A percentile compares a stretch with the other conserved stretches of the same genome.
Conservation (phyloP, 805 yeast species). For the Cyberlindnera xylosilytica region DNA sequence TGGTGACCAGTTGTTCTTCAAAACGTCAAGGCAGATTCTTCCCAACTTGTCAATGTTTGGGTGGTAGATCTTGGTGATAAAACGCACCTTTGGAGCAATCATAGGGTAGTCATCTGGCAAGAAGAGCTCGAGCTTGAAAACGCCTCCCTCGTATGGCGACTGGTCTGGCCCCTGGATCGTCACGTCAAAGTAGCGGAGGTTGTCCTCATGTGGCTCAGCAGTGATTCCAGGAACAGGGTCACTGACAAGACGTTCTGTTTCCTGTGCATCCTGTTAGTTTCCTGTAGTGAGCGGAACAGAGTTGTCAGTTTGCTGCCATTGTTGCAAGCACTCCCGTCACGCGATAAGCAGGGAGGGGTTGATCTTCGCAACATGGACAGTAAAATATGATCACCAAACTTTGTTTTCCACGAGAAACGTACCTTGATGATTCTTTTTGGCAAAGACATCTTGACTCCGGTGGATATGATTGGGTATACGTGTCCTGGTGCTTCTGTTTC, state of each 20-base stretch:
- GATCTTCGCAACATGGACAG: no score
- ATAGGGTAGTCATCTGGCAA: conserved; percentile 97
- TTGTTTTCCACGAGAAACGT: no score
- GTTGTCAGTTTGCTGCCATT: not conserved
- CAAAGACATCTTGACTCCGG: no score
- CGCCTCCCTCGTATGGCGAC: conserved; percentile 87
- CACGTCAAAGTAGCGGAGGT: conserved; percentile 88
- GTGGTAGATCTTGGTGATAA: conserved; percentile 90
- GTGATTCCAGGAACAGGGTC: conserved; percentile 97
- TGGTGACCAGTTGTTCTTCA: conserved; percentile 96
- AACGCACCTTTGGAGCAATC: conserved; percentile 96
- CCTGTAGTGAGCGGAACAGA: not conserved
- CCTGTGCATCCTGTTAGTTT: conserved; percentile 37
- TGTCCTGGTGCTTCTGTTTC: not conserved
- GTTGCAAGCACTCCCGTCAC: not conserved
- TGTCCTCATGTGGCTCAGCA: conserved; percentile 92
- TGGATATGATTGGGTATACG: no score
- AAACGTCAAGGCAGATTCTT: conserved; percentile 90
- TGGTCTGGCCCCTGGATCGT: conserved; percentile 87
- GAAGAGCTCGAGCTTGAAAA: conserved; percentile 78
- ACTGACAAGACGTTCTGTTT: conserved; percentile 84
- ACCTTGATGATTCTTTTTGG: conserved; percentile 92
- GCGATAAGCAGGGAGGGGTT: not conserved
- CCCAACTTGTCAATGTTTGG: conserved; percentile 96
- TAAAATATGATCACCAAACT: not conserved